Evolutionary conservation across 108 stramenopile species (phyloP).

Genomic region (Schizochytrium sp.): DNA sequence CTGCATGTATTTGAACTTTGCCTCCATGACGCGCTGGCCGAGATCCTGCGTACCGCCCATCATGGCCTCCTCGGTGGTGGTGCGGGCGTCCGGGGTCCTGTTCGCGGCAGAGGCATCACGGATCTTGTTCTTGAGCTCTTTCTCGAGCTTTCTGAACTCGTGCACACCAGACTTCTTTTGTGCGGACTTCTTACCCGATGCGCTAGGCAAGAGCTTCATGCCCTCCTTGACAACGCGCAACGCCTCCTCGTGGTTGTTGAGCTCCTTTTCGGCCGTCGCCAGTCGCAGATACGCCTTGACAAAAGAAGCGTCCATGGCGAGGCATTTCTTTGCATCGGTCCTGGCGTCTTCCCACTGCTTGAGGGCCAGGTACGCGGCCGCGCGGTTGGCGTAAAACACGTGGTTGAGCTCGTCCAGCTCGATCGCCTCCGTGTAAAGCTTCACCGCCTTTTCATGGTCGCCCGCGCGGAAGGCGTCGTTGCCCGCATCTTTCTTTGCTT

Average conservation of each 20-base stretch:
- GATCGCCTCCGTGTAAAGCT: constrained; percentile 10
- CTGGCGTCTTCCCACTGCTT: constrained; percentile 12
- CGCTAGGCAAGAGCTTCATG: background rate
- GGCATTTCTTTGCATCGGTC: background rate
- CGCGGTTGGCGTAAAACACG: constrained; percentile 9
- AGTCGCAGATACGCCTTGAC: constrained; percentile 4
- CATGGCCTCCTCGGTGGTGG: background rate
- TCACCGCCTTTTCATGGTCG: background rate
- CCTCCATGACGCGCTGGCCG: background rate
- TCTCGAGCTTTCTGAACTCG: constrained; percentile 12
- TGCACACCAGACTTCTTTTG: background rate
- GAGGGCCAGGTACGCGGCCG: background rate
- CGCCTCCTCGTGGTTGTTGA: background rate
- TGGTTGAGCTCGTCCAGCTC: background rate
- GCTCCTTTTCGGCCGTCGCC: constrained; percentile 3
- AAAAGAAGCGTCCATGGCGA: background rate
- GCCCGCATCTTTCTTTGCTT: background rate
- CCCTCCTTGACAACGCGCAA: background rate
- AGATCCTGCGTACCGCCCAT: background rate
- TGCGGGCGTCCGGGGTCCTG: background rate
- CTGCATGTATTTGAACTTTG: background rate
- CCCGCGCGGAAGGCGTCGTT: background rate
- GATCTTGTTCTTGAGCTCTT: background rate
- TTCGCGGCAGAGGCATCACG: background rate
- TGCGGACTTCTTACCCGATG: background rate